Percentiles rank a stretch among this genome's conserved stretches.
These are phyloP conservation scores for Tolypocladium ophioglossoides DNA, from an alignment of 2,329 filamentous ascomycete genomes.

Conservation along the genomic window DNA sequence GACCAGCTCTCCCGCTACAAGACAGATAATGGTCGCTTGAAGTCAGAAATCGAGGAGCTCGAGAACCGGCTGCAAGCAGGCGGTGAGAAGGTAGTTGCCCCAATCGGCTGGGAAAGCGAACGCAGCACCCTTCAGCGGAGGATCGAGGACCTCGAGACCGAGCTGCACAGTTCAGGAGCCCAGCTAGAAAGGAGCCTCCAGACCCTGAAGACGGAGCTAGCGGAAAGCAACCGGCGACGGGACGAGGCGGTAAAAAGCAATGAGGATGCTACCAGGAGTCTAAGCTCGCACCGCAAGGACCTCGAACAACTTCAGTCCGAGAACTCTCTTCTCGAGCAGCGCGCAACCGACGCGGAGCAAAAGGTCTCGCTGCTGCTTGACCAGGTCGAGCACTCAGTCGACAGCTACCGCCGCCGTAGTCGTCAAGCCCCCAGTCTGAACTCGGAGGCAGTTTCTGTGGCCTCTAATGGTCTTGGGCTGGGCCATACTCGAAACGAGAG, in stretches of 20 bases:
- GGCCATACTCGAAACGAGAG: slow-evolving; percentile 43
- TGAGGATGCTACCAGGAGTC: slow-evolving; percentile 42
- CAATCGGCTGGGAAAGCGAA: slow-evolving; percentile 65
- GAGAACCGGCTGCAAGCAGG: slow-evolving; percentile 39
- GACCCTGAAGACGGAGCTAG: slow-evolving; percentile 59
- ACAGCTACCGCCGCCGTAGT: slow-evolving; percentile 79
- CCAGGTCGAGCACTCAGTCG: slow-evolving; percentile 87
- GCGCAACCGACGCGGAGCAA: slow-evolving; percentile 80
- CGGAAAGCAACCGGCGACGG: slow-evolving; percentile 55
- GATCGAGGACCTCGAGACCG: slow-evolving; percentile 58
- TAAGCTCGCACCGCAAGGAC: slow-evolving; percentile 52
- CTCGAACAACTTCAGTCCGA: slow-evolving; percentile 76
- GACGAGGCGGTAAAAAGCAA: slow-evolving; percentile 49
- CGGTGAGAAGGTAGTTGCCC: slow-evolving; percentile 26
- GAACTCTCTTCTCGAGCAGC: slow-evolving; percentile 69
- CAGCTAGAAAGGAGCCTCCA: slow-evolving; percentile 63
- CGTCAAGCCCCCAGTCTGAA: slow-evolving; percentile 44
- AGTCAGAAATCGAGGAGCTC: slow-evolving; percentile 65
- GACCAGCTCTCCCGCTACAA: slow-evolving; percentile 93
- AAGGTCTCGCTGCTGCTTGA: slow-evolving; percentile 89
- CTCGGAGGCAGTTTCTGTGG: slow-evolving; percentile 26
- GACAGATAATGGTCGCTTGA: slow-evolving; percentile 70
- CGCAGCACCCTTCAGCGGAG: slow-evolving; percentile 55
- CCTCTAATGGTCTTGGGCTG: slow-evolving; percentile 23
- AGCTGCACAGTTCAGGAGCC: slow-evolving; percentile 53